Base-by-base conservation (phyloP, 495 filamentous ascomycete species). In the Staphylotrichum longicolle region DNA sequence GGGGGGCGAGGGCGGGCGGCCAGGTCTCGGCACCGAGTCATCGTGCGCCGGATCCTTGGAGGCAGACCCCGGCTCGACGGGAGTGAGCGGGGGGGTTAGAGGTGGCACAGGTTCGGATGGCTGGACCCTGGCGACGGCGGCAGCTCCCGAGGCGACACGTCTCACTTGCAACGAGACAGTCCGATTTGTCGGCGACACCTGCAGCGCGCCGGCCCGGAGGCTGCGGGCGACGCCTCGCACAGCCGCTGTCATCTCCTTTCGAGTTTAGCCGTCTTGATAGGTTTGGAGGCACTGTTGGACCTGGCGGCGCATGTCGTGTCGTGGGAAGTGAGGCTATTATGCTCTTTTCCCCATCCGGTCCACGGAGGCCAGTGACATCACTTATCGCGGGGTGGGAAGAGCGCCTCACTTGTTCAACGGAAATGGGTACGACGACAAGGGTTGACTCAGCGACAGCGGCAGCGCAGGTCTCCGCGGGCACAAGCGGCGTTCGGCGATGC, bases 121-220 rank as follows among this genome's bases (percentile, higher is more conserved):
- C 14, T 37, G 50, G 6, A 46, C 39, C 5, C 15, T 33, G 37
- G 14, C 5, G 14, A 45, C n/a, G 3, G 53, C 50, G 12, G 57
- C 33, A 8, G 61, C 55, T 8, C 54, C 63, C 12, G 66, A 66
- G 5, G 60, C 61, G 37, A 62, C 39, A 57, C 51, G 33, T 56
- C 66, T 60, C 41, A 37, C 44, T 60, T 66, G 64, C 39, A 44
- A 46, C 45, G 40, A 41, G 34, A 52, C 34, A 15, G 55, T 30
- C 48, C 46, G 48, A 55, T 57, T 53, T 44, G 50, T 42, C 34
- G 15, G 50, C 40, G 49, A 5, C 41, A 49, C 54, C 44, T 48
- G 62, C 54, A 65, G 58, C 34, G 50, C 34, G n/a, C 59, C 54
- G 66, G 50, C 50, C 57, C 62, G 60, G 41, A 64, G 42, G 50